Base-by-base conservation (phyloP, 306 rosid species). In the Castanospermum australe region DNA sequence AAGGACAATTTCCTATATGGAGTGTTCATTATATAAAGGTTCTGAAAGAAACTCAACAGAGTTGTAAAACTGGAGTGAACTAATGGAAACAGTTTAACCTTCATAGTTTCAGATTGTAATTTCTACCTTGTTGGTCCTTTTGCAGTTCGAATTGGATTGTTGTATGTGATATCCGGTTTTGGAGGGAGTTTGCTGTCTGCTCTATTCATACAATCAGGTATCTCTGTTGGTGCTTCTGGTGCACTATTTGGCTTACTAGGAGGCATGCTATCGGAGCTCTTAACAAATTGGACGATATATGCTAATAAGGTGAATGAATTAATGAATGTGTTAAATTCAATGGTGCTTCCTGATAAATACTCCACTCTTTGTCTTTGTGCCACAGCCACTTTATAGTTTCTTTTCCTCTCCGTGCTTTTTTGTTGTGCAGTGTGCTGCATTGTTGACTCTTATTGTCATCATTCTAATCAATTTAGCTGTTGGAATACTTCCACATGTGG, bases 221-320 rank as follows among this genome's bases (percentile, higher is more conserved):
- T 88, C 21, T 88, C 92, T 14, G 88, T 88, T 55, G 90, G 92
- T 76, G 90, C 92, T 61, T 88, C 92, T 13, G 92, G 92, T 50
- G 92, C 90, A 71, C 92, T 86, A 45, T 88, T 88, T 77, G 92
- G 92, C 67, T 81, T 88, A 60, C 77, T 84, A 6, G 92, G 92
- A 62, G 87, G 84, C 71, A 88, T 88, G 92, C 87, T 88, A 41
- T 88, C 92, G 0, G 92, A 88, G 87, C 87, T 88, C 47, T 55
- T 86, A 48, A 79, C 88, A 63, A 88, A 88, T 82, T 88, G 92
- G 92, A 88, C 90, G 8, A 84, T 86, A 55, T 88, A 88, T 9
- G 86, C 69, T 41, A 88, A 84, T 33, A 88, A 88, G 90, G 92
- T 88, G 71, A 76, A 68, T 47, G 13, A 30, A 73, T 1, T 24